Evolutionary conservation across 2,329 filamentous ascomycete species (phyloP).

Genomic region (Magnaporthiopsis incrustans): DNA sequence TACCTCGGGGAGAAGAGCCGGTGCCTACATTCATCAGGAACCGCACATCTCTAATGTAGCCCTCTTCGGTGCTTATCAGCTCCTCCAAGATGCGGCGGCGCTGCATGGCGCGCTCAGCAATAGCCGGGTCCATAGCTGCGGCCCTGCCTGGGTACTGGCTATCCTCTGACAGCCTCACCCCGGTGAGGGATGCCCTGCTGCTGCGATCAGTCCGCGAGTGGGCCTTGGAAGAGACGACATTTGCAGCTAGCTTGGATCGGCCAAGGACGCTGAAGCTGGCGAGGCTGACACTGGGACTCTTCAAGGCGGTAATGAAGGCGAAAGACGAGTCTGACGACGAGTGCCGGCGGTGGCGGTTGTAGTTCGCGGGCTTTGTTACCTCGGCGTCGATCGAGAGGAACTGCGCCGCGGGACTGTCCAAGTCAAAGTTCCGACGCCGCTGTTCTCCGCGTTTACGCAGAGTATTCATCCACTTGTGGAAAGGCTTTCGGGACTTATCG

Average conservation of each 20-base stretch:
- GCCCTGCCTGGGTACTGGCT: conserved; percentile 52
- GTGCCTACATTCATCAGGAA: conserved; percentile 71
- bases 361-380: conserved; percentile 15
- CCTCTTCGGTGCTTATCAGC: conserved; percentile 76
- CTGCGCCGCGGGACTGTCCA: conserved; percentile 18
- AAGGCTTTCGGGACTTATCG: conserved; percentile 34
- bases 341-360: conserved; percentile 34
- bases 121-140: conserved; percentile 53
- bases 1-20: not conserved
- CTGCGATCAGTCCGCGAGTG: conserved; percentile 55
- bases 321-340: conserved; percentile 69
- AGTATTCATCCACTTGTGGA: conserved; percentile 66
- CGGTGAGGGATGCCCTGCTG: conserved; percentile 52
- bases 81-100: conserved; percentile 78
- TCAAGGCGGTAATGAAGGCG: conserved; percentile 71
- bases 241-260: conserved; percentile 44
- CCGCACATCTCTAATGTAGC: conserved; percentile 80
- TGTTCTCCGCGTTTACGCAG: conserved; percentile 50
- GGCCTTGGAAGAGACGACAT: conserved; percentile 43
- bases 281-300: conserved; percentile 72
- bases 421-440: conserved; percentile 22
- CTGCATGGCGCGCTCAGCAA: conserved; percentile 64
- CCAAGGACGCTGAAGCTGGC: conserved; percentile 62
- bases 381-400: conserved; percentile 23
- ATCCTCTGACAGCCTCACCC: conserved; percentile 56